These are phyloP conservation scores for Fusarium equiseti DNA, from an alignment of 2,329 filamentous ascomycete genomes.

Conservation along the genomic window DNA sequence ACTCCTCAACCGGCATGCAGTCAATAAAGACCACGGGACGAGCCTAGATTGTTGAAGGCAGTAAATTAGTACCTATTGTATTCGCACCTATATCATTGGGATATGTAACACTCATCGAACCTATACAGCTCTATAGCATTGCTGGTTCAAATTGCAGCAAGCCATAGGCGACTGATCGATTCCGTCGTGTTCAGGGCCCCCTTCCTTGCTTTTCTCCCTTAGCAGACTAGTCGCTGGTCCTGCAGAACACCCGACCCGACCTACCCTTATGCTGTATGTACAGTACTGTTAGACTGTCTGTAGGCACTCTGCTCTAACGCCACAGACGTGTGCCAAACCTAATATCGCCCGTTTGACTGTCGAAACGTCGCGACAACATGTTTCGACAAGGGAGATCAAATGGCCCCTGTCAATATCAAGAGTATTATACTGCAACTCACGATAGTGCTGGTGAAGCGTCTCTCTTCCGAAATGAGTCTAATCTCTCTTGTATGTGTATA, in stretches of 20 bases:
- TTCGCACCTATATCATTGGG: neutral
- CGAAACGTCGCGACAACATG: constrained; percentile 19
- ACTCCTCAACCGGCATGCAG: constrained; percentile 13
- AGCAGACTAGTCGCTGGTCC: neutral
- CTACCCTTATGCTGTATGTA: neutral
- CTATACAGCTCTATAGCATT: neutral
- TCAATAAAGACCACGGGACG: constrained; percentile 26
- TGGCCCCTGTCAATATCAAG: constrained; percentile 4
- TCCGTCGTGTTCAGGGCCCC: neutral
- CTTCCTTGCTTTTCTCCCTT: constrained; percentile 26
- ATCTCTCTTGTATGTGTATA: neutral
- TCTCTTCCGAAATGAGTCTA: constrained; percentile 16
- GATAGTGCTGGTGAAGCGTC: neutral
- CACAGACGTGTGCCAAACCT: constrained; percentile 35
- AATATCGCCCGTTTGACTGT: neutral
- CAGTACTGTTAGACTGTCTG: neutral
- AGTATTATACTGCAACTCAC: neutral
- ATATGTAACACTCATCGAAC: neutral
- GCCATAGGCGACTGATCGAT: neutral
- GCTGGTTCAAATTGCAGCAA: neutral
- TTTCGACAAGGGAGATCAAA: constrained; percentile 25
- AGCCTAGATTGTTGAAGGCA: constrained; percentile 15
- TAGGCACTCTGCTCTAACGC: constrained; percentile 19
- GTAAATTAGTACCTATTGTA: neutral
- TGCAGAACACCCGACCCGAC: constrained; percentile 14